Percentiles rank a stretch among this genome's conserved stretches.
Evolutionary conservation across 1,284 basidiomycete genomes (phyloP).

Genomic region (Waitea zeae): DNA sequence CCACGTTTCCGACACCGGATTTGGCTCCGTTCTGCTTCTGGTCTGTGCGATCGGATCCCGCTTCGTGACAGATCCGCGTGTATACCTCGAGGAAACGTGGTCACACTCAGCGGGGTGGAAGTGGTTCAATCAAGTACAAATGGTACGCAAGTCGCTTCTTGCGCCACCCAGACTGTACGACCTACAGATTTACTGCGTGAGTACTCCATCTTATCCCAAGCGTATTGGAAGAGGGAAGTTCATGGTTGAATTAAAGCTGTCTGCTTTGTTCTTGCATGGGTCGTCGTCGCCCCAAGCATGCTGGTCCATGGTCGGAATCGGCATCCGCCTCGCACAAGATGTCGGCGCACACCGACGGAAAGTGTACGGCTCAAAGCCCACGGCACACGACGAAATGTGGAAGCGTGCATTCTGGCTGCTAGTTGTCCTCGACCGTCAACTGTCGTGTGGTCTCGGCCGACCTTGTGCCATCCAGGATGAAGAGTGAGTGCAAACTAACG

Average conservation of each 20-base stretch:
- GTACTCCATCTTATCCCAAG: slow-evolving; percentile 6
- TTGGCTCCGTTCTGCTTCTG: slow-evolving; percentile 28
- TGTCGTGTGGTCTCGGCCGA: slow-evolving; percentile 58
- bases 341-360: slow-evolving; percentile 47
- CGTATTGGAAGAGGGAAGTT: neutral
- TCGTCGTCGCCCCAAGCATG: slow-evolving; percentile 51
- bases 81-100: slow-evolving; percentile 23
- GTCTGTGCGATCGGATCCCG: slow-evolving; percentile 34
- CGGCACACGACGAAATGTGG: slow-evolving; percentile 49
- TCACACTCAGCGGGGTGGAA: slow-evolving; percentile 56
- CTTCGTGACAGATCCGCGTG: slow-evolving; percentile 34
- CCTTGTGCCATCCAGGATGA: slow-evolving; percentile 76
- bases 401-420: slow-evolving; percentile 72
- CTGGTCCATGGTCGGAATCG: slow-evolving; percentile 58
- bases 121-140: slow-evolving; percentile 50
- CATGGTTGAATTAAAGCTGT: neutral
- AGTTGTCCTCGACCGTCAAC: slow-evolving; percentile 41
- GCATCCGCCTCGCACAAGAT: slow-evolving; percentile 51
- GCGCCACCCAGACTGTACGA: slow-evolving; percentile 54
- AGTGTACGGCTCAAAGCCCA: slow-evolving; percentile 17
- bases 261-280: slow-evolving; percentile 25
- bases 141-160: slow-evolving; percentile 28
- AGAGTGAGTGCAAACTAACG: slow-evolving; percentile 52
- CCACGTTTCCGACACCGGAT: slow-evolving; percentile 24
- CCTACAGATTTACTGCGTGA: slow-evolving; percentile 43